Percentiles rank a stretch among this genome's conserved stretches.
Conservation (phyloP, 129 eudicot species). For the Oenanthe sinensis region DNA sequence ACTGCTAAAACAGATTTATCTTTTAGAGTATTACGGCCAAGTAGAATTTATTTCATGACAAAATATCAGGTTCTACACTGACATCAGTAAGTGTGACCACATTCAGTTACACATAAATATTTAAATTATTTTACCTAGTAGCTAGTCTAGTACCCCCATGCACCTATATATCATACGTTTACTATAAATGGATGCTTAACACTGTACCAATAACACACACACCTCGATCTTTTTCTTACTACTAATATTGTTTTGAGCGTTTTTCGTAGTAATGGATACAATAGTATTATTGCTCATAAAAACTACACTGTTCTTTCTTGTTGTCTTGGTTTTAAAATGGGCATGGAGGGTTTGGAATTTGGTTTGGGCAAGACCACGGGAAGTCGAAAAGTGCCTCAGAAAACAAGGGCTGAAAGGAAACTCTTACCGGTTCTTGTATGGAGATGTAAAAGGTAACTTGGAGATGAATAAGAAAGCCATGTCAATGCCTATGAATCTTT, state of each 20-base stretch:
- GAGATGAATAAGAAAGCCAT: background rate
- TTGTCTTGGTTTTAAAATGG: background rate
- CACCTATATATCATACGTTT: background rate
- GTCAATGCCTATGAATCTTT: background rate
- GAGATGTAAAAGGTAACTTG: background rate
- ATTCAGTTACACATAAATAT: background rate
- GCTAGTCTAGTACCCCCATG: background rate
- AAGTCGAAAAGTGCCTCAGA: background rate
- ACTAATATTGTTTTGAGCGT: background rate
- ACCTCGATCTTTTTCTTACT: background rate
- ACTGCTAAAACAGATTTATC: background rate
- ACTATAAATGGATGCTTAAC: background rate
- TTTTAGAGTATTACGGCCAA: background rate
- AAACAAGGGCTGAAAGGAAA: slow-evolving; percentile 1
- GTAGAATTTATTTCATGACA: background rate
- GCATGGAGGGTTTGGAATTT: background rate
- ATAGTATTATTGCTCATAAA: background rate
- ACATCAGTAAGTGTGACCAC: background rate
- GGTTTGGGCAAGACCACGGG: background rate
- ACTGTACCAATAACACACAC: background rate
- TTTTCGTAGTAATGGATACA: background rate
- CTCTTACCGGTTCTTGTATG: background rate
- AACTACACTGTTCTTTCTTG: background rate
- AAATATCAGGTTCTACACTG: background rate
- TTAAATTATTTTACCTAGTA: too few species aligned